Conservation (phyloP, 176 grass and related monocot species). For the Oryza glumipatula region DNA sequence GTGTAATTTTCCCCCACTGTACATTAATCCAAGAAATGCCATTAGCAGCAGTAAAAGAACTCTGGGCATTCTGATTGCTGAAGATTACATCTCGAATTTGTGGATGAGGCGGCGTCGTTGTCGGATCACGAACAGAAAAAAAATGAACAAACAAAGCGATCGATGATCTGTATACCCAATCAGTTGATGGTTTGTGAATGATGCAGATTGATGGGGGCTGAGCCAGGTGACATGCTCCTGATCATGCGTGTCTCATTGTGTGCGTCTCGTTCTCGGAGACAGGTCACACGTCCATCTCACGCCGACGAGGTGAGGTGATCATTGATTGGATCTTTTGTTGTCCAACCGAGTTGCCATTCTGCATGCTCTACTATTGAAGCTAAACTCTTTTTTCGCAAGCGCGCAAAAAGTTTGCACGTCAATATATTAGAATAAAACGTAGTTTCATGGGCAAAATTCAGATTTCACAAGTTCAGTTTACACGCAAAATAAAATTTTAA, state of each 20-base stretch:
- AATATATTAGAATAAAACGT: no score
- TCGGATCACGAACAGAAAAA: neutral
- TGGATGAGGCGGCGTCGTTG: neutral
- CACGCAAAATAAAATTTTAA: no score
- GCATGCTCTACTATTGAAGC: no score
- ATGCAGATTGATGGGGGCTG: neutral
- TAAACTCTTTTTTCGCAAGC: no score
- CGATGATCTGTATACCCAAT: neutral
- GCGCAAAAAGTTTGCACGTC: no score
- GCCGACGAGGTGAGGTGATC: neutral
- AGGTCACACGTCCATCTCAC: constrained; percentile 27
- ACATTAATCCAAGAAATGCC: constrained; percentile 37
- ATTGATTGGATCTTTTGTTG: neutral
- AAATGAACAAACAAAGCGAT: neutral
- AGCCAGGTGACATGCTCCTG: constrained; percentile 36
- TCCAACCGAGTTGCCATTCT: no score
- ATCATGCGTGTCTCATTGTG: neutral
- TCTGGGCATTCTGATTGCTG: neutral
- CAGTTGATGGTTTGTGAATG: neutral
- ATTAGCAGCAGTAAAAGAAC: neutral
- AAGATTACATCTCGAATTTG: neutral
- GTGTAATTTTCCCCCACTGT: constrained; percentile 36
- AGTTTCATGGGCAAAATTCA: no score
- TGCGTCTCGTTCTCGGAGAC: neutral
- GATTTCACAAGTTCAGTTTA: no score